phyloP scores from a whole-genome alignment of 495 filamentous ascomycete species.

The Platismatia glauca region DNA sequence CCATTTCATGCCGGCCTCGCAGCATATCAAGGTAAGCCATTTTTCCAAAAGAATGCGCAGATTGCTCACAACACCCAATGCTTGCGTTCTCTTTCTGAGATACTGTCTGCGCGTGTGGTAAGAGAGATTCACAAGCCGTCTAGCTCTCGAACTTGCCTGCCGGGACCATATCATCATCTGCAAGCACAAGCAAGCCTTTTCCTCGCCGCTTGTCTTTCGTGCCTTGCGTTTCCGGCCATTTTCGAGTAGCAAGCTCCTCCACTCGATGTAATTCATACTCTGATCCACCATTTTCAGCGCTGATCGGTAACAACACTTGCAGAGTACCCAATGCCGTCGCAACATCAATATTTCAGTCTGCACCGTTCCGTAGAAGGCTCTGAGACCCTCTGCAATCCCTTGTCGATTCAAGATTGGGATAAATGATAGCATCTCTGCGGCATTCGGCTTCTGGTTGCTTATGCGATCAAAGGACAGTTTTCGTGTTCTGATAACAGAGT shows the following conservation, averaged over 20 bases:
- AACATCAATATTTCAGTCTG: conserved; percentile 25
- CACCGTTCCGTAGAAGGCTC: conserved; percentile 26
- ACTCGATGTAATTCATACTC: conserved; percentile 36
- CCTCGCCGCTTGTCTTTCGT: conserved; percentile 25
- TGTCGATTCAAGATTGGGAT: conserved; percentile 37
- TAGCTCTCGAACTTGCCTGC: conserved; percentile 29
- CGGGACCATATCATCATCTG: conserved; percentile 32
- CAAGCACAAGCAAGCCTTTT: conserved; percentile 28
- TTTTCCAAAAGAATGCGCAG: not conserved
- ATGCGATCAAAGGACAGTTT: conserved; percentile 37
- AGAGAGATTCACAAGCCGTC: conserved; percentile 29
- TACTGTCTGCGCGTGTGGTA: conserved; percentile 33
- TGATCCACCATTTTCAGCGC: conserved; percentile 9
- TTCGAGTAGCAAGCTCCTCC: conserved; percentile 36
- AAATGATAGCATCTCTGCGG: conserved; percentile 37
- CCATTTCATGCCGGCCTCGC: conserved; percentile 22
- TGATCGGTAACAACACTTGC: conserved; percentile 35
- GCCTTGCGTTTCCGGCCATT: conserved; percentile 32
- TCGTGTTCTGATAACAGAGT: conserved; percentile 31
- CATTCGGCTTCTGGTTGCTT: conserved; percentile 28
- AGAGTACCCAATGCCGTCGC: conserved; percentile 32
- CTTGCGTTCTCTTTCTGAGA: conserved; percentile 8
- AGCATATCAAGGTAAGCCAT: conserved; percentile 1
- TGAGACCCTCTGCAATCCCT: conserved; percentile 35
- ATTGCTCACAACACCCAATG: not conserved